phyloP scores from a whole-genome alignment of 257 asterid species.

The Solanum chilense region DNA sequence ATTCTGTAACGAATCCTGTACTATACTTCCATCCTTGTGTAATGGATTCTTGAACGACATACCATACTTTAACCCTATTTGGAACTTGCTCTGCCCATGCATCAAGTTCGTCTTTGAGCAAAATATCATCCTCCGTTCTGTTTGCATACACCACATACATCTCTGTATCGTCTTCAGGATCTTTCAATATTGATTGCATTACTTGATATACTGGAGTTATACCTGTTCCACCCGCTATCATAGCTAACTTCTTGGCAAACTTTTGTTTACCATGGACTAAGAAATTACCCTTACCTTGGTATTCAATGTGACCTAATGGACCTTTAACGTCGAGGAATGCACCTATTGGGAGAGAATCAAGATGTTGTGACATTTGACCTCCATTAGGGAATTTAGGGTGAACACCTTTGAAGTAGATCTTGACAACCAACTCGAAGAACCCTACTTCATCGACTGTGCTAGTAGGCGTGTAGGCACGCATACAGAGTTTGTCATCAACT shows the following conservation, averaged over 20 bases:
- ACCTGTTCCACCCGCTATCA: conserved; percentile 94
- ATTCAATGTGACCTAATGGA: conserved; percentile 88
- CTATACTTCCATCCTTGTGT: conserved; percentile 60
- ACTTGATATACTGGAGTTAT: conserved; percentile 85
- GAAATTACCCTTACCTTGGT: conserved; percentile 55
- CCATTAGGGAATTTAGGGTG: conserved; percentile 88
- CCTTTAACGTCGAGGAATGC: conserved; percentile 62
- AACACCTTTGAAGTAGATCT: conserved; percentile 53
- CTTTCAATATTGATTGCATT: conserved; percentile 74
- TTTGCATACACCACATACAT: conserved; percentile 81
- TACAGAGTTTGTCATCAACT: conserved; percentile 61
- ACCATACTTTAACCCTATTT: conserved; percentile 72
- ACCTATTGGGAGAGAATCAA: conserved; percentile 47
- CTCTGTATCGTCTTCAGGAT: conserved; percentile 66
- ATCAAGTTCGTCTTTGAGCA: conserved; percentile 62
- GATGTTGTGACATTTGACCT: conserved; percentile 69
- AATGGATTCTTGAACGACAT: conserved; percentile 50
- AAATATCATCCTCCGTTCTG: conserved; percentile 76
- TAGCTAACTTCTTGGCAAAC: conserved; percentile 56
- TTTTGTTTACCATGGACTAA: conserved; percentile 49
- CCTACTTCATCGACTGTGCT: conserved; percentile 57
- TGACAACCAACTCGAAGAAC: conserved; percentile 66
- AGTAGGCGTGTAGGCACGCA: conserved; percentile 93
- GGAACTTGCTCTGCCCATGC: conserved; percentile 66
- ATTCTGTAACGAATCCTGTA: conserved; percentile 51